Conservation (phyloP, 176 grass and related monocot genomes). For the Eragrostis curvula region DNA sequence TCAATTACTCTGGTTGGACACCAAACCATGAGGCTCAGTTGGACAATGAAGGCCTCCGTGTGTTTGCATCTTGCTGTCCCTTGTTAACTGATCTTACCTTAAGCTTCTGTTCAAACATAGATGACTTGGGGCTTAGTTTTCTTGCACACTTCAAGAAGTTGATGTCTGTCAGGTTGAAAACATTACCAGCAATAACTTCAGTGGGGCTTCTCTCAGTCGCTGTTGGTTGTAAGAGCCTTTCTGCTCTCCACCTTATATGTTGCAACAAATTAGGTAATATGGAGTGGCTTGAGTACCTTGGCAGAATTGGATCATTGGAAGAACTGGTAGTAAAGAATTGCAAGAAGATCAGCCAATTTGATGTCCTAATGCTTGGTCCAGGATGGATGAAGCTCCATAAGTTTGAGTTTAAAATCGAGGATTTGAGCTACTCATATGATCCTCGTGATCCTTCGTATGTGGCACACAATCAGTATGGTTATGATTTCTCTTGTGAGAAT, state of each 20-base stretch:
- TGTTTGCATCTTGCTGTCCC: constrained; percentile 53
- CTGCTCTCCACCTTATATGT: constrained; percentile 50
- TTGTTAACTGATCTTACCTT: constrained; percentile 58
- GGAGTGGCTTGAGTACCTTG: constrained; percentile 72
- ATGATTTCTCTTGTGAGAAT: constrained; percentile 41
- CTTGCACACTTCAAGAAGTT: constrained; percentile 52
- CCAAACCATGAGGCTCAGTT: background rate
- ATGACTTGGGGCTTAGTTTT: constrained; percentile 50
- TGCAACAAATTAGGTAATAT: constrained; percentile 51
- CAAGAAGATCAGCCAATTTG: constrained; percentile 56
- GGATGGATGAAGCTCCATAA: constrained; percentile 63
- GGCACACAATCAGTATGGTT: constrained; percentile 11
- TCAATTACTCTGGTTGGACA: constrained; percentile 63
- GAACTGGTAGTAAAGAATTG: constrained; percentile 53
- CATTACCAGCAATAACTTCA: constrained; percentile 47
- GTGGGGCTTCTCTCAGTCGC: constrained; percentile 50
- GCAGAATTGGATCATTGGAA: constrained; percentile 45
- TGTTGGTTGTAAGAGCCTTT: constrained; percentile 66
- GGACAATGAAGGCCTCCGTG: constrained; percentile 25
- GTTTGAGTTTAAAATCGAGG: constrained; percentile 59
- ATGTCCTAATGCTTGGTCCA: constrained; percentile 53
- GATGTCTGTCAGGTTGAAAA: constrained; percentile 56
- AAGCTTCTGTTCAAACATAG: constrained; percentile 64
- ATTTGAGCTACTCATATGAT: background rate
- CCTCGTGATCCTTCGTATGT: background rate